A percentile compares a stretch with the other conserved stretches of the same genome.
phyloP scores from a whole-genome alignment of 805 yeast species.

The Candida takata region DNA sequence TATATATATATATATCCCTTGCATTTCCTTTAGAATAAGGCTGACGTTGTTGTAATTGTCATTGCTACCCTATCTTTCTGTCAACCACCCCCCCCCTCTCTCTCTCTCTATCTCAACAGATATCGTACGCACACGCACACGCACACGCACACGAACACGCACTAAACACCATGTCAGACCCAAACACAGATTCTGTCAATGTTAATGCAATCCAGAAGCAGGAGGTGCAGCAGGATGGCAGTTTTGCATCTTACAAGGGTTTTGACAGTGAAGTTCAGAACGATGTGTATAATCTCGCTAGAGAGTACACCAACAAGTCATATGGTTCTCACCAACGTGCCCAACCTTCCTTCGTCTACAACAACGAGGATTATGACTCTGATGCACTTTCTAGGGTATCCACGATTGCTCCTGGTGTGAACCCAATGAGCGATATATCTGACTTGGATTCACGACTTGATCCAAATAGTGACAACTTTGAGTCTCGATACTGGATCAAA shows the following conservation, averaged over 20 bases:
- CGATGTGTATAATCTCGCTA: slow-evolving; percentile 6
- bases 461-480: slow-evolving; percentile 51
- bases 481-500: slow-evolving; percentile 55
- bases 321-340: neutral
- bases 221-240: slow-evolving; percentile 3
- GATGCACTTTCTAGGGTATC: slow-evolving; percentile 15
- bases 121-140: too few relatives aligned
- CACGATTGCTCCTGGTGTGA: slow-evolving; percentile 31
- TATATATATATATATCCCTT: too few relatives aligned
- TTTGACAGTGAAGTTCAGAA: neutral
- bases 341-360: neutral
- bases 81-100: too few relatives aligned
- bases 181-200: too few relatives aligned
- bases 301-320: slow-evolving; percentile 26
- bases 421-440: slow-evolving; percentile 25
- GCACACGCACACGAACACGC: too few relatives aligned
- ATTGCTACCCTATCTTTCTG: too few relatives aligned
- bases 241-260: slow-evolving; percentile 1
- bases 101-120: too few relatives aligned
- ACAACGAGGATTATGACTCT: neutral
- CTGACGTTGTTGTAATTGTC: too few relatives aligned
- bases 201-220: too few relatives aligned
- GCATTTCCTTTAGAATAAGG: too few relatives aligned
- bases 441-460: slow-evolving; percentile 40
- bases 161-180: too few relatives aligned